These are phyloP conservation scores for Aphanomyces astaci DNA, from an alignment of 352 stramenopile genomes.

Conservation along the genomic window DNA sequence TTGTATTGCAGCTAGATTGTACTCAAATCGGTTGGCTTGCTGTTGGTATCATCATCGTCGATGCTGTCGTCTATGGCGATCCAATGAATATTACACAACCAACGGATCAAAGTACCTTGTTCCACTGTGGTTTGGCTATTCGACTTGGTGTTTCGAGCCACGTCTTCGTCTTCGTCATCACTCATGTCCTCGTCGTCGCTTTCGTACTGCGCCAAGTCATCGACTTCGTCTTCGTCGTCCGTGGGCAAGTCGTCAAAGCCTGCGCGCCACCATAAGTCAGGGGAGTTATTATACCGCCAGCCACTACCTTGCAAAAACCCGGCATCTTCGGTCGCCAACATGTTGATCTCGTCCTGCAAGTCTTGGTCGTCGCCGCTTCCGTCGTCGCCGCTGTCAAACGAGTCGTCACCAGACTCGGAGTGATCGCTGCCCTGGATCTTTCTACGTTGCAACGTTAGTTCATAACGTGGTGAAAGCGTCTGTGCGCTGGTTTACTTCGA, in stretches of 20 bases:
- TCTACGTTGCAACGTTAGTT: no score
- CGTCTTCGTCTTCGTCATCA: constrained; percentile 28
- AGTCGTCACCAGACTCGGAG: constrained; percentile 24
- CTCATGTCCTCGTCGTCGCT: constrained; percentile 60
- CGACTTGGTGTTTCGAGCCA: constrained; percentile 41
- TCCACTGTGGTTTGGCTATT: constrained; percentile 36
- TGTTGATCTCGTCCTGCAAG: constrained; percentile 59
- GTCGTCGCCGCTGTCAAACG: constrained; percentile 23
- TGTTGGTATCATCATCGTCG: not conserved
- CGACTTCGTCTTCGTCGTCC: constrained; percentile 37
- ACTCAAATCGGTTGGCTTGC: not conserved
- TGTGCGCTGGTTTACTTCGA: constrained; percentile 48
- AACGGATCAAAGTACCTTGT: constrained; percentile 22
- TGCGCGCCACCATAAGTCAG: no score
- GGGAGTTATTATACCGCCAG: no score
- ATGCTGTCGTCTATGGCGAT: not conserved
- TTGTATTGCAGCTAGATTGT: not conserved
- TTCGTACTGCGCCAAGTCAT: constrained; percentile 44
- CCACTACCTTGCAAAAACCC: constrained; percentile 67
- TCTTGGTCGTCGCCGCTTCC: constrained; percentile 55
- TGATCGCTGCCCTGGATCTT: constrained; percentile 28
- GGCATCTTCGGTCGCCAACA: constrained; percentile 74
- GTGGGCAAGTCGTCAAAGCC: constrained; percentile 75
- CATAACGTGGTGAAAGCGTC: no score
- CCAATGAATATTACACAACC: not conserved